Base-by-base conservation (phyloP, 1,284 basidiomycete species). In the Fistulina hepatica region DNA sequence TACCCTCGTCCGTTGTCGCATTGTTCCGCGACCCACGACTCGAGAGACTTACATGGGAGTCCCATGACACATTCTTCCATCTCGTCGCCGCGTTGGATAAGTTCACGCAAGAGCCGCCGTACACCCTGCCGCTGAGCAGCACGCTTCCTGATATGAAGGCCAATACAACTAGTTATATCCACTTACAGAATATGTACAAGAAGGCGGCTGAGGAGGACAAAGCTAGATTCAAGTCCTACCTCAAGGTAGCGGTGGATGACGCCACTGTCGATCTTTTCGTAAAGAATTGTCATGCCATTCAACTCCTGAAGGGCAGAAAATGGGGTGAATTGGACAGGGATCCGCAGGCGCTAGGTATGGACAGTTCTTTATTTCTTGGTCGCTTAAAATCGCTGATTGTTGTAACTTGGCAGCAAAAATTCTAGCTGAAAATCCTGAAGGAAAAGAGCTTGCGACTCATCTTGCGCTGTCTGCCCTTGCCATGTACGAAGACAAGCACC, bases 61-160 rank as follows among this genome's bases (percentile, higher is more conserved):
- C 37, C 41, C 68, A 59, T 21, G 67, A 76, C 6, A 75, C 80
- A 6, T 97, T 97, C 60, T 91, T 84, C 64, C 75, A 91, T 44
- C 76, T 97, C 20, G 69, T 97, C n/a, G 65, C 73, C 13, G 81
- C 92, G 0, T 69, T 98, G 21, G 66, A 72, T 23, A 59, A 69
- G 42, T 76, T 80, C 55, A 63, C 69, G 22, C 66, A 55, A 3
- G 52, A 65, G 38, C 63, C 64, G 46, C 58, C 66, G n/a, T 52
- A 67, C 43, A 64, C 61, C 0, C 59, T 72, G 10, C 72, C 72
- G 2, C 50, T 74, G 16, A 70, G 76, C 8, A 65, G 67, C 42
- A 73, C 86, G 0, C 65, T 98, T 2, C 94, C 94, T 0, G 94
- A 98, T 60, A 97, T 99, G 88, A 94, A 95, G 56, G 81, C 93